These are phyloP conservation scores for Kingdonia uniflora DNA, from an alignment of 164 flowering plant genomes.

Conservation along the genomic window DNA sequence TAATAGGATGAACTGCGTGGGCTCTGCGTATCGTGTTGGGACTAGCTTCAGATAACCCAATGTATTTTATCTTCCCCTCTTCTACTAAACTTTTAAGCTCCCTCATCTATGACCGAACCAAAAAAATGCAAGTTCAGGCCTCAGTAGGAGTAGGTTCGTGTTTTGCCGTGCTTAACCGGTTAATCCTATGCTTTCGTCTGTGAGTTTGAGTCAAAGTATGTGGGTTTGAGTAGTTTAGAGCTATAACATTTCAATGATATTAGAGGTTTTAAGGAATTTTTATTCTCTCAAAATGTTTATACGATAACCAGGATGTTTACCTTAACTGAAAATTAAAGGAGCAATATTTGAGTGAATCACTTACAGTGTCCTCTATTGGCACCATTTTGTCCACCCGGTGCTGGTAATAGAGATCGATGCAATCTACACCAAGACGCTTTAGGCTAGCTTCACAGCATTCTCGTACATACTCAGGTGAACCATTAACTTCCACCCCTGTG, in stretches of 20 bases:
- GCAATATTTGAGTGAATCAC: too few species aligned
- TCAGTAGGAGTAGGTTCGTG: too few species aligned
- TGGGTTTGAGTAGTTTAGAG: too few species aligned
- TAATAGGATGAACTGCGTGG: constrained; percentile 11
- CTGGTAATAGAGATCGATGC: constrained; percentile 26
- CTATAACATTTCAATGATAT: too few species aligned
- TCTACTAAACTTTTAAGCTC: constrained; percentile 25
- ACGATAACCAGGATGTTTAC: too few species aligned
- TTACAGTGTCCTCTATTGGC: constrained; percentile 25
- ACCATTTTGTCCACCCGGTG: constrained; percentile 18
- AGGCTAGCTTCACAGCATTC: constrained; percentile 24
- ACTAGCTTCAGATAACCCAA: constrained; percentile 26
- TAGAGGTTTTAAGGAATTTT: too few species aligned
- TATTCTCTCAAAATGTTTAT: too few species aligned
- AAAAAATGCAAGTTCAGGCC: too few species aligned
- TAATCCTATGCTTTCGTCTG: too few species aligned
- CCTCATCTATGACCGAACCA: constrained; percentile 30
- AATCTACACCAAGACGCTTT: constrained; percentile 24
- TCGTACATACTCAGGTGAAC: constrained; percentile 18
- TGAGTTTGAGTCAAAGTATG: too few species aligned
- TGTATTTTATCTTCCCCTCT: constrained; percentile 43
- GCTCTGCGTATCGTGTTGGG: constrained; percentile 14
- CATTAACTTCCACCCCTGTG: neutral
- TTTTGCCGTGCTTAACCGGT: too few species aligned
- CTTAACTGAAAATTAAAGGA: too few species aligned